Conservation (phyloP, 2,329 filamentous ascomycete species). For the Myotisia sp. region DNA sequence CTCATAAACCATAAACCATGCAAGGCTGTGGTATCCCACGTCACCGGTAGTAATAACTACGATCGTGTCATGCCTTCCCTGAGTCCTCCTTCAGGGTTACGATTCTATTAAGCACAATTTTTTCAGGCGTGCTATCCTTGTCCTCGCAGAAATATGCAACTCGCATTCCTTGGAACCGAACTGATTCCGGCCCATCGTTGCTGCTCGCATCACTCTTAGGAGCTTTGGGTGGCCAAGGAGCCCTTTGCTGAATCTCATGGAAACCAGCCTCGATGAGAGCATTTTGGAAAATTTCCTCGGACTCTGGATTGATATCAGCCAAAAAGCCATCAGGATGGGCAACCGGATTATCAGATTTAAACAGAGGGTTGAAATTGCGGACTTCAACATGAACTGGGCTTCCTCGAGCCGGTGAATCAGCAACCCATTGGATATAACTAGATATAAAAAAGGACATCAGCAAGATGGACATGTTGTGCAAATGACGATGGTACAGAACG, state of each 20-base stretch:
- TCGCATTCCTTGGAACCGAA: constrained; percentile 83
- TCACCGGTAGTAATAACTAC: too few relatives aligned
- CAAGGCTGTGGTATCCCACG: too few relatives aligned
- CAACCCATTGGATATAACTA: constrained; percentile 40
- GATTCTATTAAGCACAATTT: constrained; percentile 77
- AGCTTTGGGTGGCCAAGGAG: constrained; percentile 56
- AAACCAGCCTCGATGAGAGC: constrained; percentile 76
- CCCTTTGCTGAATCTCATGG: constrained; percentile 55
- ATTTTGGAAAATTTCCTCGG: constrained; percentile 61
- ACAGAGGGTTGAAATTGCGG: constrained; percentile 67
- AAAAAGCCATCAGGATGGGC: constrained; percentile 66
- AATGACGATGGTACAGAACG: neutral
- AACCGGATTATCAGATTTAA: constrained; percentile 73
- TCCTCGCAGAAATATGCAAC: constrained; percentile 76
- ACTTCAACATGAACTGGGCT: constrained; percentile 53
- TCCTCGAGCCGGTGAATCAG: constrained; percentile 31
- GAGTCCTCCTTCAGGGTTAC: constrained; percentile 80
- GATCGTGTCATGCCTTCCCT: constrained; percentile 10
- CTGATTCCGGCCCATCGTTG: constrained; percentile 48
- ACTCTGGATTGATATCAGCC: constrained; percentile 69
- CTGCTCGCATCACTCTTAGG: constrained; percentile 15
- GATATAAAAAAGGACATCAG: constrained; percentile 2
- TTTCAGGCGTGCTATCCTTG: constrained; percentile 62
- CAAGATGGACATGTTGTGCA: neutral
- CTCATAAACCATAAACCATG: too few relatives aligned